Evolutionary conservation across 805 yeast genomes (phyloP).

Genomic region (Ogataea paradorogensis): DNA sequence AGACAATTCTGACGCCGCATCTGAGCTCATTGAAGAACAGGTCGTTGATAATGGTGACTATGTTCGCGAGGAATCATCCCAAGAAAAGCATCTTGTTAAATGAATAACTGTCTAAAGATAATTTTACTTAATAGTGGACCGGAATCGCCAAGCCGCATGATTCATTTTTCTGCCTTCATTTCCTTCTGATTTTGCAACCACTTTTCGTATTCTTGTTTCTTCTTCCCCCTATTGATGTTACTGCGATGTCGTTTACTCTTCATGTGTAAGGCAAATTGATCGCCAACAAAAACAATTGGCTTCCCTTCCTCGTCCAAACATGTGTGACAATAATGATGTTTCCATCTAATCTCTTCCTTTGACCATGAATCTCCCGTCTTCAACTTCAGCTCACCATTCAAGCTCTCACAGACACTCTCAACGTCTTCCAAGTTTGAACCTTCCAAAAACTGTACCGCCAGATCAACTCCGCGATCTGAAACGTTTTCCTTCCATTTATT

Average conservation of each 20-base stretch:
- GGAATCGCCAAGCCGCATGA: no score
- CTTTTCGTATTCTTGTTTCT: conserved; percentile 54
- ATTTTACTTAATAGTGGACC: no score
- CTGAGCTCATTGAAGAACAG: conserved; percentile 36
- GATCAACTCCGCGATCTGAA: conserved; percentile 47
- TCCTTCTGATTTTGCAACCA: conserved; percentile 17
- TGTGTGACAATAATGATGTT: conserved; percentile 61
- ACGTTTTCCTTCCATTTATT: conserved; percentile 58
- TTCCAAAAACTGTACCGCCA: conserved; percentile 37
- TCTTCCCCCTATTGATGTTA: conserved; percentile 44
- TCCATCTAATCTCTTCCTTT: conserved; percentile 44
- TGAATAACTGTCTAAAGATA: not conserved
- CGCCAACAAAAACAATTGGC: conserved; percentile 67
- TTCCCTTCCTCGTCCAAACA: conserved; percentile 59
- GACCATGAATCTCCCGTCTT: not conserved
- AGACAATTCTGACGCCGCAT: conserved; percentile 46
- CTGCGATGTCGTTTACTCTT: conserved; percentile 65
- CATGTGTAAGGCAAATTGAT: conserved; percentile 66
- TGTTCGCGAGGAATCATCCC: conserved; percentile 17
- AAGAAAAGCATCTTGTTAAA: conserved; percentile 16
- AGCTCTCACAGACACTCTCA: conserved; percentile 19
- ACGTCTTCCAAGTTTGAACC: conserved; percentile 4
- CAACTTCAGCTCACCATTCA: conserved; percentile 12
- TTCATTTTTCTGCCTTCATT: no score
- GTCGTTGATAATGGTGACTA: conserved; percentile 19